Percentiles rank a stretch among this genome's conserved stretches.
phyloP scores from a whole-genome alignment of 345 rosid species.

The Eucalyptus pauciflora region DNA sequence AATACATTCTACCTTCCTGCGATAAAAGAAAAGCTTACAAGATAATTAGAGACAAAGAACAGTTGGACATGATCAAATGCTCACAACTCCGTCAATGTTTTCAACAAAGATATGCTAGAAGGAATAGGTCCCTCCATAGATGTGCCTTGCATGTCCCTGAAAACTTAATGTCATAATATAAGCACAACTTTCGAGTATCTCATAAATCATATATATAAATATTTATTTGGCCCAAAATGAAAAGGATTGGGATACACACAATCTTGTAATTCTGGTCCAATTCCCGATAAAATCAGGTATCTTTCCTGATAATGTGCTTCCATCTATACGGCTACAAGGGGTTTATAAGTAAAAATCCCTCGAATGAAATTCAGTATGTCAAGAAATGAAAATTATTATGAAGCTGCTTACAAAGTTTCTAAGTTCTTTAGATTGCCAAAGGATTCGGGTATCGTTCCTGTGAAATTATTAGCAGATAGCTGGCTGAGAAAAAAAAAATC shows the following conservation, averaged over 20 bases:
- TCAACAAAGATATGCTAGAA: slow-evolving; percentile 35
- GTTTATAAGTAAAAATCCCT: background rate
- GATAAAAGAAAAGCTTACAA: background rate
- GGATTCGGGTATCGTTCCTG: slow-evolving; percentile 53
- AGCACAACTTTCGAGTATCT: background rate
- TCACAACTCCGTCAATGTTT: slow-evolving; percentile 41
- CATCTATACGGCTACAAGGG: slow-evolving; percentile 63
- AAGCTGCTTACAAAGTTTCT: slow-evolving; percentile 58
- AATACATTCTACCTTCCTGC: background rate
- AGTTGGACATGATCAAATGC: background rate
- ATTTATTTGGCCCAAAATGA: background rate
- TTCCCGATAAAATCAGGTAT: slow-evolving; percentile 72
- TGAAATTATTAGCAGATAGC: slow-evolving; percentile 63
- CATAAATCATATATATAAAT: background rate
- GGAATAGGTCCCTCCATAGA: slow-evolving; percentile 86
- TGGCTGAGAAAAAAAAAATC: slow-evolving; percentile 13
- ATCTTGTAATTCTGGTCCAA: slow-evolving; percentile 43
- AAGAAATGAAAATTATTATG: background rate
- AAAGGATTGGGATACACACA: slow-evolving; percentile 28
- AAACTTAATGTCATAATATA: background rate
- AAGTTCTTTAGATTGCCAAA: slow-evolving; percentile 51
- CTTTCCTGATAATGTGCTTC: slow-evolving; percentile 52
- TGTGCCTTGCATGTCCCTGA: slow-evolving; percentile 73
- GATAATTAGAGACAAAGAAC: background rate
- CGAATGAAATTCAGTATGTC: background rate